Evolutionary conservation across 2,329 filamentous ascomycete genomes (phyloP).

Genomic region (Colletotrichum nymphaeae): DNA sequence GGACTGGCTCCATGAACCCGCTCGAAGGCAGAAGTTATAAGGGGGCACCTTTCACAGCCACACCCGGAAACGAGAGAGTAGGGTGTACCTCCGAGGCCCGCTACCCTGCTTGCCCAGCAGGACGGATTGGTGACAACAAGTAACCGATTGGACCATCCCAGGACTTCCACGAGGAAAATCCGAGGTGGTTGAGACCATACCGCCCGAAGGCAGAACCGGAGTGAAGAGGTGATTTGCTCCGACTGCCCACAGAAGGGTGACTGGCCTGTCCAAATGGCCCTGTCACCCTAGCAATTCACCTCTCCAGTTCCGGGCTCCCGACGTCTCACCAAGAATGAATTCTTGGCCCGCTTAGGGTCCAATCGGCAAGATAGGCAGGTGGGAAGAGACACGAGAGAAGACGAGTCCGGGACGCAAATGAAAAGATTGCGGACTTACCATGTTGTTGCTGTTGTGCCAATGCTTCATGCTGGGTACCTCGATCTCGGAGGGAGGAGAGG

Average conservation of each 20-base stretch:
- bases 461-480: not conserved
- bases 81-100: conserved; percentile 13
- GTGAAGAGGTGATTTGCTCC: conserved; percentile 12
- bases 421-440: conserved; percentile 23
- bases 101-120: conserved; percentile 14
- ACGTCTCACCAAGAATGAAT: conserved; percentile 10
- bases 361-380: conserved; percentile 18
- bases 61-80: conserved; percentile 25
- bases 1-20: conserved; percentile 6
- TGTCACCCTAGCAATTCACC: not conserved
- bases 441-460: not conserved
- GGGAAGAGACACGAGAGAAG: conserved; percentile 7
- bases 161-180: not conserved
- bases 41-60: conserved; percentile 10
- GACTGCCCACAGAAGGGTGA: conserved; percentile 1
- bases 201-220: conserved; percentile 2
- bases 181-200: conserved; percentile 15
- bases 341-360: conserved; percentile 13
- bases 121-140: not conserved
- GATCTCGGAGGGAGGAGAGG: not conserved
- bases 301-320: conserved; percentile 9
- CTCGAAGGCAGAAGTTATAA: not conserved
- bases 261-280: conserved; percentile 4
- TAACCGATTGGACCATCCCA: conserved; percentile 3
- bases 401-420: conserved; percentile 20